Conservation (phyloP, 192 early-diverging fungal genomes). For the Umbelopsis sp. region DNA sequence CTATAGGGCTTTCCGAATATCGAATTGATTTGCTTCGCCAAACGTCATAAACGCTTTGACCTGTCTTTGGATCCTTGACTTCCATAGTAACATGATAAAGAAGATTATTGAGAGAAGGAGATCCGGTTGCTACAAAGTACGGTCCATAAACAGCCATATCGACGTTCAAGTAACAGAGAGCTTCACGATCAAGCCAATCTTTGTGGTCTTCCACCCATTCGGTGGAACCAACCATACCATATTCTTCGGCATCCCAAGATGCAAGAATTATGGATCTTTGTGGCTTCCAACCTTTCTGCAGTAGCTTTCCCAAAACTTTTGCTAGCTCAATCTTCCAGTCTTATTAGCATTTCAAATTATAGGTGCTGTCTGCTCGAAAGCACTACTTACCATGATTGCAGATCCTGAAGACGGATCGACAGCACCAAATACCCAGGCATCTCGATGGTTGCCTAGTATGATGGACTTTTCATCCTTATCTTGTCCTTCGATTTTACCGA, state of each 20-base stretch:
- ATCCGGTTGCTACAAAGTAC: conserved; percentile 48
- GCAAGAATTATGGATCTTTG: conserved; percentile 60
- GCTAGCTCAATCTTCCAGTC: conserved; percentile 50
- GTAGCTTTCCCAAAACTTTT: conserved; percentile 51
- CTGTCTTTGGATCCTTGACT: conserved; percentile 46
- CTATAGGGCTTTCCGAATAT: not conserved
- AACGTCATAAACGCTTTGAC: conserved; percentile 47
- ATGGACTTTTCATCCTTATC: conserved; percentile 52
- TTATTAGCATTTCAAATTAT: not conserved
- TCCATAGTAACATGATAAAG: conserved; percentile 50
- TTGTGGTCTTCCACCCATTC: conserved; percentile 67
- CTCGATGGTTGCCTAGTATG: conserved; percentile 66
- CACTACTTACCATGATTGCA: conserved; percentile 45
- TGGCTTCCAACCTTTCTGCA: conserved; percentile 62
- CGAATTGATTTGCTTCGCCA: conserved; percentile 32
- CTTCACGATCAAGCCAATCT: conserved; percentile 51
- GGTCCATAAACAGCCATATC: conserved; percentile 55
- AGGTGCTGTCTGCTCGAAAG: not conserved
- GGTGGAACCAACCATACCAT: conserved; percentile 63
- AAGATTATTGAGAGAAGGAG: conserved; percentile 49
- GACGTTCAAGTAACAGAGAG: conserved; percentile 62
- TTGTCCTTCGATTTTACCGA: conserved; percentile 57
- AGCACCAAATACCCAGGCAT: conserved; percentile 69
- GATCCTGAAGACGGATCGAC: conserved; percentile 63
- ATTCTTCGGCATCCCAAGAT: conserved; percentile 72